phyloP scores from a whole-genome alignment of 352 stramenopile genomes.

The Saprolegnia parasitica region DNA sequence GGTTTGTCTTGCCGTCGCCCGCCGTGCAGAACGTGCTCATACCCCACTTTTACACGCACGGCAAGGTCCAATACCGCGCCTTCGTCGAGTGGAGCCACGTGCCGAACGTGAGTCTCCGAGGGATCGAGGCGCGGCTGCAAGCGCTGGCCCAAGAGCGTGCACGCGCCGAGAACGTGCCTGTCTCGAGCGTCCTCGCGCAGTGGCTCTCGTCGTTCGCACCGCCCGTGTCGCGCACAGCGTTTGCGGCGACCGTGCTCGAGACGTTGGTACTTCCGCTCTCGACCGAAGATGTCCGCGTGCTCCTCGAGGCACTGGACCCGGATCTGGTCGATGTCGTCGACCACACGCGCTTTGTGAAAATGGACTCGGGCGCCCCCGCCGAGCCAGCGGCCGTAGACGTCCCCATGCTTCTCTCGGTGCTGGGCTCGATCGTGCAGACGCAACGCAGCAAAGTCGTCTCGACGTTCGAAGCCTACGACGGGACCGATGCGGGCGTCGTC shows the following conservation, averaged over 20 bases:
- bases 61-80: constrained; percentile 58
- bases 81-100: constrained; percentile 64
- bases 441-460: not conserved
- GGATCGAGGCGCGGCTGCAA: constrained; percentile 35
- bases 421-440: not conserved
- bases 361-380: constrained; percentile 49
- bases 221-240: constrained; percentile 38
- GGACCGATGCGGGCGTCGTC: constrained; percentile 24
- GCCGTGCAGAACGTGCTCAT: constrained; percentile 42
- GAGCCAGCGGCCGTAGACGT: constrained; percentile 12
- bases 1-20: constrained; percentile 46
- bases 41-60: constrained; percentile 40
- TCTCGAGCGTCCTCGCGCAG: constrained; percentile 38
- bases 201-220: constrained; percentile 45
- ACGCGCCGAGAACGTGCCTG: constrained; percentile 31
- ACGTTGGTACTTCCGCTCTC: constrained; percentile 41
- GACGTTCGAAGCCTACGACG: constrained; percentile 18
- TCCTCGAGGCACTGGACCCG: constrained; percentile 56
- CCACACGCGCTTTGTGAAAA: constrained; percentile 44
- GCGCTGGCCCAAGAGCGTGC: constrained; percentile 33
- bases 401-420: constrained; percentile 5
- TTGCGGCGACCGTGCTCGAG: constrained; percentile 39
- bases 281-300: constrained; percentile 44
- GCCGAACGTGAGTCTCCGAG: not conserved
- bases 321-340: constrained; percentile 49